Conservation (phyloP, 257 asterid genomes). For the Craterostigma plantagineum region DNA sequence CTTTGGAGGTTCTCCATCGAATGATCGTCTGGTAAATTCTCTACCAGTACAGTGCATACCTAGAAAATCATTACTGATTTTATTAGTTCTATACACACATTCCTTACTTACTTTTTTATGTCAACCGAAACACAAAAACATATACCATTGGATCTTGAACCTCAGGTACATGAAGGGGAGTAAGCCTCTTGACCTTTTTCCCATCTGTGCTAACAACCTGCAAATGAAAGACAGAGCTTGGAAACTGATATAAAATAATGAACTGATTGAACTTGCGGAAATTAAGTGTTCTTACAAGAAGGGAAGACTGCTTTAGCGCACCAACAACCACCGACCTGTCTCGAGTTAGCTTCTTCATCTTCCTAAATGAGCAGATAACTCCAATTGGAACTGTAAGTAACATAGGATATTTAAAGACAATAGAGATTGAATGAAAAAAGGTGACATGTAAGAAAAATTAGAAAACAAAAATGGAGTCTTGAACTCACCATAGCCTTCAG, state of each 20-base stretch:
- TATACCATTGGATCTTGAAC: constrained; percentile 70
- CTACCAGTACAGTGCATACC: constrained; percentile 90
- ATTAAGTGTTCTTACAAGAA: constrained; percentile 41
- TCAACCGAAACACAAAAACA: constrained; percentile 6
- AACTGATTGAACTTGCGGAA: too few species aligned
- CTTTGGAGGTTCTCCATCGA: constrained; percentile 66
- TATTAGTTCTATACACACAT: not conserved
- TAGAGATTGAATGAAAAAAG: not conserved
- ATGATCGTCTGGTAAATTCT: constrained; percentile 89
- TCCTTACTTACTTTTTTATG: not conserved
- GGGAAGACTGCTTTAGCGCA: constrained; percentile 65
- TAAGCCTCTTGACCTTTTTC: constrained; percentile 67
- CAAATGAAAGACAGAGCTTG: constrained; percentile 6
- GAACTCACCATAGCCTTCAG: constrained; percentile 63
- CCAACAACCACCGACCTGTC: constrained; percentile 45
- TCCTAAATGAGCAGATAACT: constrained; percentile 69
- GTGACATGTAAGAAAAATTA: not conserved
- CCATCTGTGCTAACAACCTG: constrained; percentile 79
- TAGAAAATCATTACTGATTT: constrained; percentile 14
- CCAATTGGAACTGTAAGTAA: constrained; percentile 71
- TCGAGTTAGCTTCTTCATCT: constrained; percentile 71
- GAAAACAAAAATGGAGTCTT: not conserved
- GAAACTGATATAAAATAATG: too few species aligned
- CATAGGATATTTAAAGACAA: constrained; percentile 12
- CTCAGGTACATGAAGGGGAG: constrained; percentile 50